These are phyloP conservation scores for Leccinum huronense DNA, from an alignment of 1,284 basidiomycete species.

Conservation along the genomic window DNA sequence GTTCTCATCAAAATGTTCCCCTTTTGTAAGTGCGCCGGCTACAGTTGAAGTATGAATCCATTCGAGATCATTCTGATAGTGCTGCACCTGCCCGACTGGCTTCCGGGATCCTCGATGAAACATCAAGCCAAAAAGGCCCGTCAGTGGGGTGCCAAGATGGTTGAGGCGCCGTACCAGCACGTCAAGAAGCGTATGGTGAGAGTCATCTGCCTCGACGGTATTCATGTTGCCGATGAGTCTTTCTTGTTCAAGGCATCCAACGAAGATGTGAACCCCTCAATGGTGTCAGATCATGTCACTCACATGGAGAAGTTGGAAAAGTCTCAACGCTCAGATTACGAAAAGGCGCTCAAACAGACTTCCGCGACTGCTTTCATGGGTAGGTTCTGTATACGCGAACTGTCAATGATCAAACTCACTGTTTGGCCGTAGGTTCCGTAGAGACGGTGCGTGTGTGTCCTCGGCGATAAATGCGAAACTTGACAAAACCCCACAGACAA, in stretches of 20 bases:
- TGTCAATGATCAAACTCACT: not conserved
- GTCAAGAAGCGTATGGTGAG: slow-evolving; percentile 17
- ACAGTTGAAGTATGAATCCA: too few species aligned
- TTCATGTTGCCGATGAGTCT: not conserved
- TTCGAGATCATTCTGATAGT: slow-evolving; percentile 11
- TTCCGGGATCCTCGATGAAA: slow-evolving; percentile 25
- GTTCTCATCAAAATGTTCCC: slow-evolving; percentile 26
- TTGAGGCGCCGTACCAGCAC: slow-evolving; percentile 26
- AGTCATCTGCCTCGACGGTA: not conserved
- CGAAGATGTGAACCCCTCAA: slow-evolving; percentile 13
- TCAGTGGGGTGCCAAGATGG: slow-evolving; percentile 14
- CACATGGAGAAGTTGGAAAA: slow-evolving; percentile 20
- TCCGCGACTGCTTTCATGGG: slow-evolving; percentile 23
- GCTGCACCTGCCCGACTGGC: slow-evolving; percentile 24
- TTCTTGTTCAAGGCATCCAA: slow-evolving; percentile 11
- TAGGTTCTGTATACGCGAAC: not conserved
- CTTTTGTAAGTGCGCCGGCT: slow-evolving; percentile 19
- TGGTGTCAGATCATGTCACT: slow-evolving; percentile 26
- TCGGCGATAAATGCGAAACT: not conserved
- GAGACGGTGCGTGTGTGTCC: slow-evolving; percentile 24
- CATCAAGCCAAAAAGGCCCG: slow-evolving; percentile 17
- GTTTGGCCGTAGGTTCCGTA: slow-evolving; percentile 12
- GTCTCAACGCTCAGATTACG: slow-evolving; percentile 15
- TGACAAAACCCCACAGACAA: slow-evolving; percentile 15
- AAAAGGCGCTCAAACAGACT: slow-evolving; percentile 24